These are phyloP conservation scores for Rhododendron williamsianum DNA, from an alignment of 148 eudicot genomes.

Conservation along the genomic window DNA sequence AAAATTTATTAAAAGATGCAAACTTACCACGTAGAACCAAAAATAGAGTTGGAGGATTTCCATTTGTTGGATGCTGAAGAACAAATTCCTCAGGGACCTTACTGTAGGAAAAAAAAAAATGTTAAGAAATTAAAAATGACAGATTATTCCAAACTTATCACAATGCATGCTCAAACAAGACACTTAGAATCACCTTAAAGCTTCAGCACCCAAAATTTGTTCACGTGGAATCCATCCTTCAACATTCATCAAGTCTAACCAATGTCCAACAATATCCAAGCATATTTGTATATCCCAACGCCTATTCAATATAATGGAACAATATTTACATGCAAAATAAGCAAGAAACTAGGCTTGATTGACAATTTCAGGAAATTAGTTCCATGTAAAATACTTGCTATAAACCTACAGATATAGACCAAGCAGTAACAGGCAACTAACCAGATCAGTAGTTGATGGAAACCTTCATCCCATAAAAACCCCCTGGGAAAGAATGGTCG, in stretches of 20 bases:
- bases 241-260: slow-evolving; percentile 92
- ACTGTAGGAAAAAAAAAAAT: slow-evolving; percentile 37
- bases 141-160: neutral
- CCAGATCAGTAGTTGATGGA: slow-evolving; percentile 94
- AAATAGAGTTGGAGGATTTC: slow-evolving; percentile 96
- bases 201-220: slow-evolving; percentile 94
- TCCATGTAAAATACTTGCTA: neutral
- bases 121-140: neutral
- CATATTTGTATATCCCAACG: slow-evolving; percentile 79
- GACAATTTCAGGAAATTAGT: neutral
- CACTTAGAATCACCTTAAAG: slow-evolving; percentile 53
- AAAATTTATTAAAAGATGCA: neutral
- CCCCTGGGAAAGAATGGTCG: slow-evolving; percentile 96
- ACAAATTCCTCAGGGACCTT: slow-evolving; percentile 96
- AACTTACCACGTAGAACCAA: slow-evolving; percentile 73
- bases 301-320: slow-evolving; percentile 28
- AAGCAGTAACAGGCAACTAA: slow-evolving; percentile 29
- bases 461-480: slow-evolving; percentile 98
- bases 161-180: neutral
- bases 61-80: slow-evolving; percentile 86
- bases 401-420: neutral
- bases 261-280: slow-evolving; percentile 92
- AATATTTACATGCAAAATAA: neutral
- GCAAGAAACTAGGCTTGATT: neutral
- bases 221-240: slow-evolving; percentile 99